Base-by-base conservation (phyloP, 2,329 filamentous ascomycete genomes). In the Epichloe hybrida region DNA sequence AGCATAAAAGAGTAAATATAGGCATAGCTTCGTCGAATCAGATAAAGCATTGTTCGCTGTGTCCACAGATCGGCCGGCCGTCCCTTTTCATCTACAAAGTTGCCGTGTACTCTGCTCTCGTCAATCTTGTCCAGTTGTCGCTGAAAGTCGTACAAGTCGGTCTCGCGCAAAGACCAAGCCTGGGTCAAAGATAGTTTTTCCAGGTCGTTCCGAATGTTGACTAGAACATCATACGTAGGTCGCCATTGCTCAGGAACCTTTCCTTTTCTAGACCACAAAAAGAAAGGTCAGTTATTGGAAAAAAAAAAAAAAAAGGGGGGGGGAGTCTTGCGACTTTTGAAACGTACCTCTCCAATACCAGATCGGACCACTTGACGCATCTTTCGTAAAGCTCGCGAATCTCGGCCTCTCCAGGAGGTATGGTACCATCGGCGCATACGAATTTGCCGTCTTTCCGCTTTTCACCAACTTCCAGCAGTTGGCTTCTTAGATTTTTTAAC, bases 101-200 rank as follows among this genome's bases (percentile, higher is more conserved):
- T 95, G 37, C 93, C 91, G 55, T 89, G 78, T 2, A 90, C 75
- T 46, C 93, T 79, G 47, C 80, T 81, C 64, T 96, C 89, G 60
- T 98, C 93, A 55, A 96, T 84, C 57, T 83, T 83, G 68, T 97
- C 90, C 11, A 98, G 79, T 60, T 94, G 86, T 51, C 91, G 84
- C 68, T 97, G 90, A 64, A 83, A 96, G 67, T 91, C 88, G 69
- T 93, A 98, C 6, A 98, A 74, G 64, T 98, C 93, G 0, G 93
- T 96, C 69, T 98, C 93, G 56, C 93, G 84, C 17, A 98, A 75
- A 3, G 93, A 96, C 93, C 93, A 98, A 2, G 93, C 89, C 65
- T 97, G 90, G 1, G 93, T 97, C 52, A 98, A 77, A 3, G 88
- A 88, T 49, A 97, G 75, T 60, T 93, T 93, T 63, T 98, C 93